These are phyloP conservation scores for Coprinopsis cinerea DNA, from an alignment of 768 basidiomycete species.

Conservation along the genomic window DNA sequence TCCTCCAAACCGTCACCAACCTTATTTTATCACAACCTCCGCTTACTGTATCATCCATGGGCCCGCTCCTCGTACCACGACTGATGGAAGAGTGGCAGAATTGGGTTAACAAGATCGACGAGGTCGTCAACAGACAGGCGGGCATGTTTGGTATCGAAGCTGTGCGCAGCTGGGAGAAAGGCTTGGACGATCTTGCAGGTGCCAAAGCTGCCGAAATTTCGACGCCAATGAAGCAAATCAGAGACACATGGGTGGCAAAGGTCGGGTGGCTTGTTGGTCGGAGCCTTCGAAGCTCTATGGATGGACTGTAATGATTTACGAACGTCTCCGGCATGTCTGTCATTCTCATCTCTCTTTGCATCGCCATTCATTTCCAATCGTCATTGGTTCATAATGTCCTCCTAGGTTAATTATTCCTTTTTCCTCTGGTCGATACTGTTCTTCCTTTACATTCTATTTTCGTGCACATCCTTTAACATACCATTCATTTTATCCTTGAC, in stretches of 20 bases:
- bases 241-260: slow-evolving; percentile 64
- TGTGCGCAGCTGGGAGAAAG: slow-evolving; percentile 62
- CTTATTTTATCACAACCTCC: slow-evolving; percentile 66
- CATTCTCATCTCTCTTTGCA: neutral
- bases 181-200: slow-evolving; percentile 60
- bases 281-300: slow-evolving; percentile 31
- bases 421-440: too few species aligned
- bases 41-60: slow-evolving; percentile 54
- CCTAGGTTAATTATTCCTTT: too few species aligned
- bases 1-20: slow-evolving; percentile 62
- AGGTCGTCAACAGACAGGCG: slow-evolving; percentile 61
- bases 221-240: slow-evolving; percentile 31
- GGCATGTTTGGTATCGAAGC: slow-evolving; percentile 78
- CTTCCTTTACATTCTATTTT: too few species aligned
- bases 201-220: slow-evolving; percentile 35
- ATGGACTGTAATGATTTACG: slow-evolving; percentile 15
- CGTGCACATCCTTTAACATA: too few species aligned
- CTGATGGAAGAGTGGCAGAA: slow-evolving; percentile 70
- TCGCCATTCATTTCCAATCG: slow-evolving; percentile 4
- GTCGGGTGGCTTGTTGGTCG: slow-evolving; percentile 77
- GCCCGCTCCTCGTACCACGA: slow-evolving; percentile 54
- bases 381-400: too few species aligned
- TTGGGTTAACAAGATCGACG: slow-evolving; percentile 69
- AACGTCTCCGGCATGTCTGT: slow-evolving; percentile 4
- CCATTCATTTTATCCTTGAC: too few species aligned